A percentile compares a stretch with the other conserved stretches of the same genome.
Conservation (phyloP, 768 basidiomycete genomes). For the Trametes cubensis region DNA sequence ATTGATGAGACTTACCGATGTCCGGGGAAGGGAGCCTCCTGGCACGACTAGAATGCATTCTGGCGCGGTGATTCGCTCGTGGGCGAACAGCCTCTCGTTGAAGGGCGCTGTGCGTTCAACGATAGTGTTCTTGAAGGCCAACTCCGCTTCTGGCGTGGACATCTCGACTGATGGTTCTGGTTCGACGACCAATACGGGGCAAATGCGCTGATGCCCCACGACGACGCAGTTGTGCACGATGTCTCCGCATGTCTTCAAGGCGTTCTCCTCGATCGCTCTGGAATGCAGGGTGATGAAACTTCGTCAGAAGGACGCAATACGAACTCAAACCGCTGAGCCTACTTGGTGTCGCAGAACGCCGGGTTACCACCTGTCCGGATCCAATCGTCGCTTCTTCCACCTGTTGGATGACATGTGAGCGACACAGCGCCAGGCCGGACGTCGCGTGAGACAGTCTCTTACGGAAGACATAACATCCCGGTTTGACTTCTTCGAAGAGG, state of each 20-base stretch:
- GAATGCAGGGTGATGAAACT: too few relatives aligned
- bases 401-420: neutral
- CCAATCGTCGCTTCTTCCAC: constrained; percentile 33
- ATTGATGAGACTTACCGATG: constrained; percentile 12
- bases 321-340: neutral
- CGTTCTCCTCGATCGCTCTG: constrained; percentile 40
- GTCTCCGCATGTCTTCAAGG: constrained; percentile 32
- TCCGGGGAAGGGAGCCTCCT: constrained; percentile 19
- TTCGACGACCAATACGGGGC: constrained; percentile 36
- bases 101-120: constrained; percentile 31
- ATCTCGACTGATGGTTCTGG: constrained; percentile 11
- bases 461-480: constrained; percentile 32
- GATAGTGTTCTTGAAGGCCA: constrained; percentile 30
- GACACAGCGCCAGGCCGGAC: neutral
- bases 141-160: neutral
- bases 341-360: constrained; percentile 35
- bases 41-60: constrained; percentile 31
- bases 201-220: constrained; percentile 38
- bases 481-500: constrained; percentile 32
- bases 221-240: constrained; percentile 36
- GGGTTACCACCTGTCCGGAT: constrained; percentile 29
- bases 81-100: constrained; percentile 30
- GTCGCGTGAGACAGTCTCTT: neutral
- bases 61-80: constrained; percentile 33
- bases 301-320: neutral